phyloP scores from a whole-genome alignment of 176 grass and related monocot genomes.

The Aegilops umbellulata region DNA sequence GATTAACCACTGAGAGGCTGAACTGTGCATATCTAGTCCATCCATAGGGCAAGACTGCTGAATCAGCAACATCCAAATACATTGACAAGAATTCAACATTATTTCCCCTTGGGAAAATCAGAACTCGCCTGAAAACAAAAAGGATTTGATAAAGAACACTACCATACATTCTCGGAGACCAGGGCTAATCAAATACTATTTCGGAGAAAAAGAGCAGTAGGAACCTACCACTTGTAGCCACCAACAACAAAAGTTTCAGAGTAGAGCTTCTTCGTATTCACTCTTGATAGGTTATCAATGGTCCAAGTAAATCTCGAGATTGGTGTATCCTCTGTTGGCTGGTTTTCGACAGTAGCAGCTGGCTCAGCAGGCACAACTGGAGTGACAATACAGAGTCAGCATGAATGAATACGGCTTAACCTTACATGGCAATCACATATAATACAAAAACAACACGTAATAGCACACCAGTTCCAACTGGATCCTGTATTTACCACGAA shows the following conservation, averaged over 20 bases:
- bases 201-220: background rate
- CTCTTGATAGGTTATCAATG: slow-evolving; percentile 86
- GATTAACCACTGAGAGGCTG: slow-evolving; percentile 82
- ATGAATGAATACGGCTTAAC: slow-evolving; percentile 21
- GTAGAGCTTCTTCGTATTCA: slow-evolving; percentile 85
- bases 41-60: slow-evolving; percentile 79
- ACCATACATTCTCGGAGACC: background rate
- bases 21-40: slow-evolving; percentile 99
- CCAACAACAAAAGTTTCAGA: slow-evolving; percentile 89
- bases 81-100: slow-evolving; percentile 96
- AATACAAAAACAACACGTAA: slow-evolving; percentile 17
- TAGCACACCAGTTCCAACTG: background rate
- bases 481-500: slow-evolving; percentile 3
- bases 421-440: background rate
- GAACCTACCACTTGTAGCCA: slow-evolving; percentile 79
- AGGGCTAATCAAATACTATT: background rate
- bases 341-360: slow-evolving; percentile 70
- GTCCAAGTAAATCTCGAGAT: slow-evolving; percentile 93
- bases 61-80: slow-evolving; percentile 98
- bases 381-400: background rate
- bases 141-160: background rate
- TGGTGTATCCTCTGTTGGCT: slow-evolving; percentile 79
- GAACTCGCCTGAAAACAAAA: slow-evolving; percentile 67
- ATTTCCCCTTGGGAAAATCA: slow-evolving; percentile 98
- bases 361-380: slow-evolving; percentile 65